phyloP scores from a whole-genome alignment of 2,329 filamentous ascomycete genomes.

The Ophiocordyceps camponoti-saundersi region DNA sequence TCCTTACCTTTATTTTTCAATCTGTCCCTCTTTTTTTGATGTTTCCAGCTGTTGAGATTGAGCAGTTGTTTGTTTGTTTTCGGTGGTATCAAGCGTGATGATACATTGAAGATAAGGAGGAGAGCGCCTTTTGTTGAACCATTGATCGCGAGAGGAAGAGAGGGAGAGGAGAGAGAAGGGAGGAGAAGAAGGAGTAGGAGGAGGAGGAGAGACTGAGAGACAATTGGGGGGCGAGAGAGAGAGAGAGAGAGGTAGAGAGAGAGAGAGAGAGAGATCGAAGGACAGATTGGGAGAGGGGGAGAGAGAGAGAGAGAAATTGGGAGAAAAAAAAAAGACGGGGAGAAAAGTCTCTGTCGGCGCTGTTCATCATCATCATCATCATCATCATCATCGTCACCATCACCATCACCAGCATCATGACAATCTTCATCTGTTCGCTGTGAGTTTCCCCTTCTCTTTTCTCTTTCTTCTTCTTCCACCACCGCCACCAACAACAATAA shows the following conservation, averaged over 20 bases:
- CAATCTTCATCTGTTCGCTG: slow-evolving; percentile 23
- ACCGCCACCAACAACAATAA: not conserved
- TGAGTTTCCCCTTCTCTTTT: slow-evolving; percentile 8
- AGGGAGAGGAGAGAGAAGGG: no score
- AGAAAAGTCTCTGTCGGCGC: not conserved
- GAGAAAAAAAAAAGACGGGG: no score
- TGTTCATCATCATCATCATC: not conserved
- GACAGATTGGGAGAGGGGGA: no score
- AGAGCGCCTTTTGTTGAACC: no score
- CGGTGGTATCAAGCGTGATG: no score
- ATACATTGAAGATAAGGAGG: no score
- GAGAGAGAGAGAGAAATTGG: not conserved
- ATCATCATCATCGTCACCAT: not conserved
- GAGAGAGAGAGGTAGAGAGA: not conserved
- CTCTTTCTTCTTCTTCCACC: not conserved
- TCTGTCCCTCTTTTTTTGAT: not conserved
- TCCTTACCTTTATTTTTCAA: not conserved
- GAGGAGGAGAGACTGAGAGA: not conserved
- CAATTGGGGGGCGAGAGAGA: not conserved
- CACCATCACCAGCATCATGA: slow-evolving; percentile 11
- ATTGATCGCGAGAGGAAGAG: not conserved
- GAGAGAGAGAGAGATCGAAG: no score
- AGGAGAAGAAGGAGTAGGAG: not conserved
- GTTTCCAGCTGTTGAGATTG: no score
- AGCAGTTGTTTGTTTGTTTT: no score